phyloP scores from a whole-genome alignment of 768 basidiomycete species.

The Hemileccinum rubropunctum region DNA sequence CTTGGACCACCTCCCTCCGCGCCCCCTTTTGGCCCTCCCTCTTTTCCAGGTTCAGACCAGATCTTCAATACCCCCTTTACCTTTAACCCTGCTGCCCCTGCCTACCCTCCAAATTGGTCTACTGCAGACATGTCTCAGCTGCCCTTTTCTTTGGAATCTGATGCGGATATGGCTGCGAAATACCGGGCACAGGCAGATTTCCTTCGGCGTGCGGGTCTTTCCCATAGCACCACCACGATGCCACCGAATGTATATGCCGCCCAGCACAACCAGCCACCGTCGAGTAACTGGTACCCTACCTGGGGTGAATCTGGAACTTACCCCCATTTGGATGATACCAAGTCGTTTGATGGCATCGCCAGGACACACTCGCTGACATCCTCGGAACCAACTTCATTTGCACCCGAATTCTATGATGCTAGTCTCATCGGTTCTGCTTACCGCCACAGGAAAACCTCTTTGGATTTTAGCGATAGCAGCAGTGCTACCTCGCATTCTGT shows the following conservation, averaged over 20 bases:
- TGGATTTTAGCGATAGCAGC: conserved; percentile 44
- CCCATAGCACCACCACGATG: conserved; percentile 6
- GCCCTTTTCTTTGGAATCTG: conserved; percentile 18
- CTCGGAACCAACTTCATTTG: conserved; percentile 23
- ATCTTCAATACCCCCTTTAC: conserved; percentile 32
- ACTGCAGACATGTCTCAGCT: conserved; percentile 20
- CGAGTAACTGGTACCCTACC: conserved; percentile 20
- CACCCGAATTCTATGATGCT: conserved; percentile 18
- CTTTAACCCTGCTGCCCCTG: conserved; percentile 22
- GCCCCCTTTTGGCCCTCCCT: conserved; percentile 24
- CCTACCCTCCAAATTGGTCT: conserved; percentile 17
- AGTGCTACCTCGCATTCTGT: conserved; percentile 43
- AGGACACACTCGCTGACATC: conserved; percentile 19
- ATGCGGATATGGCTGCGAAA: conserved; percentile 44
- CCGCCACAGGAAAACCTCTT: conserved; percentile 32
- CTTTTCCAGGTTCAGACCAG: conserved; percentile 25
- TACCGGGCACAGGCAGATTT: conserved; percentile 48
- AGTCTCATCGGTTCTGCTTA: conserved; percentile 24
- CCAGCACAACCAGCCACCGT: conserved; percentile 17
- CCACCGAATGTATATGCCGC: conserved; percentile 16
- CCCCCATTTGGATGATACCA: conserved; percentile 28
- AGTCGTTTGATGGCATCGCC: conserved; percentile 19
- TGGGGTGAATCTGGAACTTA: conserved; percentile 28
- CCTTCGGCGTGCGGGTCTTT: conserved; percentile 33
- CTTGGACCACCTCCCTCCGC: conserved; percentile 38